These are phyloP conservation scores for Cladophialophora psammophila DNA, from an alignment of 2,329 filamentous ascomycete species.

Conservation along the genomic window DNA sequence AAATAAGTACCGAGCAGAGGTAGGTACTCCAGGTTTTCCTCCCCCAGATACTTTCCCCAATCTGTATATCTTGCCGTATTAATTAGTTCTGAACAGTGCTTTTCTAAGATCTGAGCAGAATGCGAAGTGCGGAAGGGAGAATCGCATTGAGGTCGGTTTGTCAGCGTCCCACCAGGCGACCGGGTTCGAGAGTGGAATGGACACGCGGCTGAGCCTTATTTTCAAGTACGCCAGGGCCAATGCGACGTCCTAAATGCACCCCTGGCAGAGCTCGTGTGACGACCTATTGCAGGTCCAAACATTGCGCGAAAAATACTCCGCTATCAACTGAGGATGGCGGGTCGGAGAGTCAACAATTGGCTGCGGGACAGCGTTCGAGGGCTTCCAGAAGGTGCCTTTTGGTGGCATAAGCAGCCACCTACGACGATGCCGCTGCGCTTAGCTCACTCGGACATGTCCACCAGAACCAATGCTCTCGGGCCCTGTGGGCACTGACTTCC, in stretches of 20 bases:
- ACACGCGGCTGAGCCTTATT: constrained; percentile 2
- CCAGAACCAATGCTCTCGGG: not conserved
- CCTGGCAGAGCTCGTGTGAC: not conserved
- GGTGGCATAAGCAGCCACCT: constrained; percentile 20
- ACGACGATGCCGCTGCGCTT: not conserved
- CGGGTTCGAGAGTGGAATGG: not conserved
- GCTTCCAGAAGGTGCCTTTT: constrained; percentile 13
- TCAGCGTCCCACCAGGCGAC: not conserved
- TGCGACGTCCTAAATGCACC: not conserved
- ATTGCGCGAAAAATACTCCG: constrained; percentile 3
- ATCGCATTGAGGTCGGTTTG: not conserved
- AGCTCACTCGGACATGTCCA: constrained; percentile 17
- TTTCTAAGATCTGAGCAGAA: not conserved
- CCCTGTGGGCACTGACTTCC: constrained; percentile 2
- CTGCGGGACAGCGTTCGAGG: not conserved
- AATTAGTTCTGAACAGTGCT: not conserved
- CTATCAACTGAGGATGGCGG: constrained; percentile 8
- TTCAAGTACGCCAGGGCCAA: constrained; percentile 2
- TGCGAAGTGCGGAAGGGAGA: not conserved
- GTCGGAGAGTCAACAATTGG: constrained; percentile 9
- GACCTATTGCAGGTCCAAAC: not conserved
- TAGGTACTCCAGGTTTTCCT: not conserved
- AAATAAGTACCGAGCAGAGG: not conserved
- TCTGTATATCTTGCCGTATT: not conserved
- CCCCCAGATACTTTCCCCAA: not conserved